Conservation (phyloP, 2,329 filamentous ascomycete species). For the Parastagonospora avenae region DNA sequence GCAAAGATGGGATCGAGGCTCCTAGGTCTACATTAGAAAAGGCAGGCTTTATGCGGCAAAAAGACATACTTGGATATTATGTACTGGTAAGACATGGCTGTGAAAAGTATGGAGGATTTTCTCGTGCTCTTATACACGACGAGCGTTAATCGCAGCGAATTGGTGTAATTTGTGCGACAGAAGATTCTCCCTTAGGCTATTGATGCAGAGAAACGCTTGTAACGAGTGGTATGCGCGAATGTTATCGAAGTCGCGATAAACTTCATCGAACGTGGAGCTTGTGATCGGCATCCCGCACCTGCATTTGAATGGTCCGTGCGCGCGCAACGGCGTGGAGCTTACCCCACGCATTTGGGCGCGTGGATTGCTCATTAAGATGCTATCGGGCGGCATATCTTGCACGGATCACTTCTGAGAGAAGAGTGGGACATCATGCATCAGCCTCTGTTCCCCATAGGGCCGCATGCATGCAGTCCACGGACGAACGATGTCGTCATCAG, state of each 20-base stretch:
- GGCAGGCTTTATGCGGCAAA: not conserved
- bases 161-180: not conserved
- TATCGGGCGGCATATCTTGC: too few relatives aligned
- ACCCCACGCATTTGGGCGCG: not conserved
- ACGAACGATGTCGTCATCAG: conserved; percentile 41
- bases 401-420: too few relatives aligned
- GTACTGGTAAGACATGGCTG: conserved; percentile 43
- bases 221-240: not conserved
- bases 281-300: conserved; percentile 20
- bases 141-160: too few relatives aligned
- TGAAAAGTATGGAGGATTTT: not conserved
- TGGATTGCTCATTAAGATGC: too few relatives aligned
- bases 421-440: too few relatives aligned
- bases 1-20: conserved; percentile 57
- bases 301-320: conserved; percentile 23
- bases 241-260: conserved; percentile 21
- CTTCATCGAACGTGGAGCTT: conserved; percentile 14
- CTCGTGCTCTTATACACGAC: not conserved
- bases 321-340: conserved; percentile 5
- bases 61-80: conserved; percentile 53
- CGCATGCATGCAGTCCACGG: conserved; percentile 17
- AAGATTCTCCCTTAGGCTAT: not conserved
- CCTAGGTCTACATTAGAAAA: conserved; percentile 29
- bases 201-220: not conserved
- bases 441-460: not conserved